phyloP scores from a whole-genome alignment of 257 asterid species.

The Oldenlandia corymbosa region DNA sequence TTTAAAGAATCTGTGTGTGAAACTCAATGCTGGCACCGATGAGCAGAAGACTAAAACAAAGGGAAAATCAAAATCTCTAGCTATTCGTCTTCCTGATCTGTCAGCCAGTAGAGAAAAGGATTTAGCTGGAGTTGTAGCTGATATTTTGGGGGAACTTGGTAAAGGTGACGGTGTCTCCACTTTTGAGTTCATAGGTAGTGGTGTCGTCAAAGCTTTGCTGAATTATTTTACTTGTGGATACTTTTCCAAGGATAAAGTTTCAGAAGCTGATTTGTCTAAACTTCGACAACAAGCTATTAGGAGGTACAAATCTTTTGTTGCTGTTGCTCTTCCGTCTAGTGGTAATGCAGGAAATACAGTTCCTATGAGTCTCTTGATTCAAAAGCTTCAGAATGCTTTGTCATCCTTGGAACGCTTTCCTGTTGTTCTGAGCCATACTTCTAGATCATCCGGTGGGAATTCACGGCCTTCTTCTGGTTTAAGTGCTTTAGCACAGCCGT shows the following conservation, averaged over 20 bases:
- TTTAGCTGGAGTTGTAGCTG: slow-evolving; percentile 62
- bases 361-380: slow-evolving; percentile 79
- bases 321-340: slow-evolving; percentile 65
- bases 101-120: slow-evolving; percentile 58
- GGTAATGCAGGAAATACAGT: slow-evolving; percentile 39
- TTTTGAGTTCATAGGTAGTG: slow-evolving; percentile 95
- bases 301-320: slow-evolving; percentile 77
- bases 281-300: slow-evolving; percentile 79
- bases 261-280: slow-evolving; percentile 62
- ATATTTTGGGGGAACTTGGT: slow-evolving; percentile 81
- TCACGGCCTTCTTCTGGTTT: slow-evolving; percentile 92
- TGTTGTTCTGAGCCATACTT: slow-evolving; percentile 78
- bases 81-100: slow-evolving; percentile 41
- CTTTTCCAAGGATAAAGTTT: slow-evolving; percentile 66
- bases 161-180: slow-evolving; percentile 96
- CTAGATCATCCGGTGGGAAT: slow-evolving; percentile 69
- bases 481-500: slow-evolving; percentile 82
- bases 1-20: slow-evolving; percentile 75
- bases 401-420: slow-evolving; percentile 94
- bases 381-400: slow-evolving; percentile 87
- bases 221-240: slow-evolving; percentile 84
- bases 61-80: slow-evolving; percentile 80
- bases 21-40: slow-evolving; percentile 54
- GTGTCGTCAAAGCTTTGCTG: slow-evolving; percentile 78
- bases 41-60: slow-evolving; percentile 64